Evolutionary conservation across 768 basidiomycete genomes (phyloP), one percentile per base, ranked within the genome.

Genomic region (Hypholoma sublateritium): DNA sequence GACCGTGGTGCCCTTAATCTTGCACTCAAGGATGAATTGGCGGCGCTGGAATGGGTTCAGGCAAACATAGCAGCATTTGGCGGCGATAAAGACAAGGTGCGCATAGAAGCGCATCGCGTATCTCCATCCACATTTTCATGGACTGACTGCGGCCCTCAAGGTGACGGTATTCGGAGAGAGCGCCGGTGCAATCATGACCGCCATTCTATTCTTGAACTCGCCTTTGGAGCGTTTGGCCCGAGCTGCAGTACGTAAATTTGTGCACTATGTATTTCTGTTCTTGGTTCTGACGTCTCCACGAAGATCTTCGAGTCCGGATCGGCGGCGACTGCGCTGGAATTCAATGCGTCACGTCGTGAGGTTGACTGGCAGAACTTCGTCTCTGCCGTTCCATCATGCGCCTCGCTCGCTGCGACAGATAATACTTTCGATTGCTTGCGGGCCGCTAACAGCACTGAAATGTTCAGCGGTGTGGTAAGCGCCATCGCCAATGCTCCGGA

Each of bases 1-100:
- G 57, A 67, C 13, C 67, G 69, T 7, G 70, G 69, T 8, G 73
- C 74, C 1, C 69, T 80, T 7, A 82, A 81, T 60, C 70, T 82
- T 32, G 81, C 74, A 1, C 68, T 83, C 22, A 72, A 69, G 32
- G 82, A 84, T 59, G 74, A 80, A 61, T 61, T 75, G n/a, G 58
- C 72, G 22, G 81, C 80, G 0, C 63, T 82, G 9, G 62, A 74
- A 60, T 84, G 81, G 87, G 78, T 88, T 0, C 82, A 87, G 60
- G 67, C 75, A 19, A 81, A 89, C 61, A 86, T 88, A 44, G 72
- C 60, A 19, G 66, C 67, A 0, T 89, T 88, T 60, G 87, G 88
- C 13, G 86, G 86, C 16, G 82, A 81, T 58, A 74, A 73, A 53
- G 48, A 34, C 25, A 70, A 70, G 62, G 71, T 68, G n/a, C 24